A percentile compares a stretch with the other conserved stretches of the same genome.
Evolutionary conservation across 345 rosid genomes (phyloP).

Genomic region (Salix dunnii): DNA sequence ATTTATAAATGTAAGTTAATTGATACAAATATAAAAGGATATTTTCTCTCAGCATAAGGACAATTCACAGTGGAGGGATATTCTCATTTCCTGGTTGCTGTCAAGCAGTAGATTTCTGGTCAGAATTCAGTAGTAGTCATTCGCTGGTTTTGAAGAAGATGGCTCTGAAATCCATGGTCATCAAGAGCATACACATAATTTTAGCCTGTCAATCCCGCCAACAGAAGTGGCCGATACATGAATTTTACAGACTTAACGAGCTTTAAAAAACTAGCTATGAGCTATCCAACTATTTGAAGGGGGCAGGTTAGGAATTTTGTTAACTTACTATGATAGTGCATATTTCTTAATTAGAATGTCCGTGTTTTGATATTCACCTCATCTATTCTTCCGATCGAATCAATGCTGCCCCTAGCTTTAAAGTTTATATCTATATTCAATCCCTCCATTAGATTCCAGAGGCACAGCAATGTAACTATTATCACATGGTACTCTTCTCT

Average conservation of each 20-base stretch:
- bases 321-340: neutral
- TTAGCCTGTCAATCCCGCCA: neutral
- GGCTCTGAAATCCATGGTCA: neutral
- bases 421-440: too few relatives aligned
- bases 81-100: neutral
- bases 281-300: neutral
- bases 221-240: neutral
- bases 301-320: neutral
- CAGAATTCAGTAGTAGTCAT: neutral
- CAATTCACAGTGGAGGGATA: neutral
- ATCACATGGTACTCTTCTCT: neutral
- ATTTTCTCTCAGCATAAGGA: neutral
- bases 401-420: neutral
- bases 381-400: neutral
- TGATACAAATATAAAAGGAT: neutral
- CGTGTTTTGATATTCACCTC: neutral
- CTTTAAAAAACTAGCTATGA: neutral
- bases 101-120: neutral
- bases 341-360: neutral
- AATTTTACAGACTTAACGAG: neutral
- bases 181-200: neutral
- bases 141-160: neutral
- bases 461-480: neutral
- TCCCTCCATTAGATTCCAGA: too few relatives aligned
- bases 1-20: neutral